Conservation (phyloP, 768 basidiomycete species). For the Lactarius hengduanensis region DNA sequence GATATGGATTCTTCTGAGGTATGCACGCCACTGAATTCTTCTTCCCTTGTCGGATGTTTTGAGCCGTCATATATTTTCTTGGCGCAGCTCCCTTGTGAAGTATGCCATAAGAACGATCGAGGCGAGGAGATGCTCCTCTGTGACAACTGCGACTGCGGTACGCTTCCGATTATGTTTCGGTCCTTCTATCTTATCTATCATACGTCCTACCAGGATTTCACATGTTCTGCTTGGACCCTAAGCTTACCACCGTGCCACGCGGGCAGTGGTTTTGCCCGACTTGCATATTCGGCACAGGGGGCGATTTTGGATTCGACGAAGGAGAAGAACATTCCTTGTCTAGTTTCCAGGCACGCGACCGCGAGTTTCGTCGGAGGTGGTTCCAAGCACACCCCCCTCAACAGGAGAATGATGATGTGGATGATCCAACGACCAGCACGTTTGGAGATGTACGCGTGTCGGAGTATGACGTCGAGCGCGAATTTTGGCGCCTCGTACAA, state of each 20-base stretch:
- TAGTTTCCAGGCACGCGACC: conserved; percentile 88
- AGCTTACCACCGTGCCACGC: conserved; percentile 78
- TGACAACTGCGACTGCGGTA: conserved; percentile 82
- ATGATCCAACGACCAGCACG: conserved; percentile 50
- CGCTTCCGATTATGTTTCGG: conserved; percentile 22
- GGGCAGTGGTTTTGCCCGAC: conserved; percentile 96
- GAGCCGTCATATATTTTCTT: conserved; percentile 19
- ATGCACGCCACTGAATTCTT: background rate
- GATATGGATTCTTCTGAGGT: conserved; percentile 26
- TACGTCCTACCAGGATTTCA: conserved; percentile 72
- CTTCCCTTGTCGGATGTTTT: conserved; percentile 4
- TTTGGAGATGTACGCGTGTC: conserved; percentile 66
- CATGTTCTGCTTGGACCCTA: conserved; percentile 95
- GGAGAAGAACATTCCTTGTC: conserved; percentile 93
- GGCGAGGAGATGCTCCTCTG: conserved; percentile 92
- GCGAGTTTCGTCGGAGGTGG: conserved; percentile 87
- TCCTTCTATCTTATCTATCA: conserved; percentile 7
- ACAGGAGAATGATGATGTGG: conserved; percentile 15
- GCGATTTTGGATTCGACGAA: conserved; percentile 97
- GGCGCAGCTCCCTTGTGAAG: conserved; percentile 80
- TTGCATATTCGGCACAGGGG: conserved; percentile 87
- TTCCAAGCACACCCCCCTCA: conserved; percentile 69
- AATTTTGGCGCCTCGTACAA: conserved; percentile 97
- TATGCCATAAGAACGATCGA: conserved; percentile 86
- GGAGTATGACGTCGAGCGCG: conserved; percentile 89